Conservation (phyloP, 768 basidiomycete species). For the Auriscalpium vulgare region DNA sequence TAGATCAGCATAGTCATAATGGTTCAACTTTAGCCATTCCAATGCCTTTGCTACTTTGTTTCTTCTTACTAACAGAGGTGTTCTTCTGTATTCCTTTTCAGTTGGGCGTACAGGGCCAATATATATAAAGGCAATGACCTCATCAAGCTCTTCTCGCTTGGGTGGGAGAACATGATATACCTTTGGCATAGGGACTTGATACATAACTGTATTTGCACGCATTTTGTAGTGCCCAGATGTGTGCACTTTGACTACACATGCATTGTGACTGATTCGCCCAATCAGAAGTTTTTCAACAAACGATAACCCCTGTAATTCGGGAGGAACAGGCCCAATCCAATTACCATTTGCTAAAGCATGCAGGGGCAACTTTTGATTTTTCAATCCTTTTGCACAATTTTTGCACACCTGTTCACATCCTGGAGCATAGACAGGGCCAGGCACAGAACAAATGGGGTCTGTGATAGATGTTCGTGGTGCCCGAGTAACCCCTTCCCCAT, state of each 20-base stretch:
- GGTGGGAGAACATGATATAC: constrained; percentile 28
- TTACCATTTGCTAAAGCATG: too few species aligned
- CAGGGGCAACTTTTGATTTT: background rate
- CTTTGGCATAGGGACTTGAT: constrained; percentile 23
- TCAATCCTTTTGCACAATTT: background rate
- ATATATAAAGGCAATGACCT: constrained; percentile 24
- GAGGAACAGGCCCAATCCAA: too few species aligned
- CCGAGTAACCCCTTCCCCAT: background rate
- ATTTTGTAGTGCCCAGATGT: constrained; percentile 20
- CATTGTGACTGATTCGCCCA: constrained; percentile 8
- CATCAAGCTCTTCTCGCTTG: constrained; percentile 23
- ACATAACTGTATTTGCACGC: constrained; percentile 27
- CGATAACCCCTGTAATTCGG: too few species aligned
- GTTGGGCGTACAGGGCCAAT: constrained; percentile 23
- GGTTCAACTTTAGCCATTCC: too few species aligned
- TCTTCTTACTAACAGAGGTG: constrained; percentile 9
- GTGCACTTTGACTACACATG: constrained; percentile 12
- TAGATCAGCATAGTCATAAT: background rate
- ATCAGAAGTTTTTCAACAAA: background rate
- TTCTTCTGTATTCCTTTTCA: constrained; percentile 18
- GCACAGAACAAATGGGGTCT: background rate
- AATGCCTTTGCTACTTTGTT: constrained; percentile 8
- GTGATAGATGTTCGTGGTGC: background rate
- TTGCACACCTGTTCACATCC: background rate
- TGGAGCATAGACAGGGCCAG: background rate